Evolutionary conservation across 2,329 filamentous ascomycete genomes (phyloP).

Genomic region (Calcarisporium arbuscula): DNA sequence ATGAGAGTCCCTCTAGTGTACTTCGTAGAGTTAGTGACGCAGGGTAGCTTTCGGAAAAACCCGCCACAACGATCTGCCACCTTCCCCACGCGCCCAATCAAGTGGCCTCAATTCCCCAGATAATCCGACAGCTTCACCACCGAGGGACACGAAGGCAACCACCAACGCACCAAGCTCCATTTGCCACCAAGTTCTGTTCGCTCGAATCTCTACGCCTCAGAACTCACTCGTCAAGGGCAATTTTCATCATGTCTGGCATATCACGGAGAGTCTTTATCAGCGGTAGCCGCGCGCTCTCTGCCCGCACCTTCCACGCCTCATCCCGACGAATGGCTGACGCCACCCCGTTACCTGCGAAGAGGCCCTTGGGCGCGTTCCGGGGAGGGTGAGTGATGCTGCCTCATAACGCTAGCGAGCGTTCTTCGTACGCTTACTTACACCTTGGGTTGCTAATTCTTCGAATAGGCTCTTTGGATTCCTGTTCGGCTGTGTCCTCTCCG

Average conservation of each 20-base stretch:
- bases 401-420: too few relatives aligned
- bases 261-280: slow-evolving; percentile 38
- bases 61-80: slow-evolving; percentile 13
- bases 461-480: slow-evolving; percentile 85
- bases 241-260: slow-evolving; percentile 32
- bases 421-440: too few relatives aligned
- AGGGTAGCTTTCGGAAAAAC: slow-evolving; percentile 14
- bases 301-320: slow-evolving; percentile 45
- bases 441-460: neutral
- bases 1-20: too few relatives aligned
- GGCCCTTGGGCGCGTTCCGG: slow-evolving; percentile 55
- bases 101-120: slow-evolving; percentile 7
- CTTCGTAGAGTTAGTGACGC: too few relatives aligned
- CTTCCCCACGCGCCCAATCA: too few relatives aligned
- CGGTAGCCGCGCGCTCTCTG: slow-evolving; percentile 29
- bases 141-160: too few relatives aligned
- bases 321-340: slow-evolving; percentile 37
- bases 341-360: slow-evolving; percentile 46
- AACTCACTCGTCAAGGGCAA: slow-evolving; percentile 1
- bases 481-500: slow-evolving; percentile 72
- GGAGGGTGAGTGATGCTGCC: slow-evolving; percentile 47
- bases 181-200: slow-evolving; percentile 6
- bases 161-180: slow-evolving; percentile 6
- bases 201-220: slow-evolving; percentile 9
- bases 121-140: neutral